Percentiles rank a stretch among this genome's conserved stretches.
phyloP scores from a whole-genome alignment of 176 grass and related monocot genomes.

The Oryza meridionalis region DNA sequence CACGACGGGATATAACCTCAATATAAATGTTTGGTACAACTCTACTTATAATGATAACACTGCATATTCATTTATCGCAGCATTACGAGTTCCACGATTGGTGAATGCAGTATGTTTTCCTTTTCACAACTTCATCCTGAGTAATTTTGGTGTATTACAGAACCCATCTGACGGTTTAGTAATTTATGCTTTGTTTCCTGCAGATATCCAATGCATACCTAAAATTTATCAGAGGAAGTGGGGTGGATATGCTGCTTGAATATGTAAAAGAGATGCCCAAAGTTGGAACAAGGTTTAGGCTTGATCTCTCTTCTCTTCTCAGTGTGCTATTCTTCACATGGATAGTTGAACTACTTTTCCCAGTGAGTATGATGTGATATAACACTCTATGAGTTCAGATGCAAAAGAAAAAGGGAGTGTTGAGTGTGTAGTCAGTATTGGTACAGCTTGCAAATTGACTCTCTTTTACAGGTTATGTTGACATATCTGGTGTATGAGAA shows the following conservation, averaged over 20 bases:
- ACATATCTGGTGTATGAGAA: slow-evolving; percentile 73
- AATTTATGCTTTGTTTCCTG: slow-evolving; percentile 29
- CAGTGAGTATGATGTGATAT: slow-evolving; percentile 67
- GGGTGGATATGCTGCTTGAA: slow-evolving; percentile 57
- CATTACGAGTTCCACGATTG: slow-evolving; percentile 72
- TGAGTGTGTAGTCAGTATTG: neutral
- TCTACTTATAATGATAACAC: slow-evolving; percentile 78
- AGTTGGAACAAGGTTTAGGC: slow-evolving; percentile 53
- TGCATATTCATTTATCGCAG: slow-evolving; percentile 50
- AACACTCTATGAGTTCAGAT: slow-evolving; percentile 22
- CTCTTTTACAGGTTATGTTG: slow-evolving; percentile 56
- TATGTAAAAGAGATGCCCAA: slow-evolving; percentile 94
- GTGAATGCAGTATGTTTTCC: slow-evolving; percentile 71
- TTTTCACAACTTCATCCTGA: slow-evolving; percentile 19
- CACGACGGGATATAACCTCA: slow-evolving; percentile 52
- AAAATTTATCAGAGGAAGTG: slow-evolving; percentile 60
- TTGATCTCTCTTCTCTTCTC: slow-evolving; percentile 78
- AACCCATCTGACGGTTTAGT: slow-evolving; percentile 3
- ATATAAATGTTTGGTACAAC: slow-evolving; percentile 87
- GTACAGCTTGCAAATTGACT: slow-evolving; percentile 33
- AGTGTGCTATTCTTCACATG: slow-evolving; percentile 92
- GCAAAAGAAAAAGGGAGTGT: neutral
- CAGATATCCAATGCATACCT: slow-evolving; percentile 80
- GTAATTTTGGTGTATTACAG: slow-evolving; percentile 15
- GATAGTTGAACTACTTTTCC: slow-evolving; percentile 84